Conservation (phyloP, 1,284 basidiomycete genomes). For the Fomitopsis schrenkii region DNA sequence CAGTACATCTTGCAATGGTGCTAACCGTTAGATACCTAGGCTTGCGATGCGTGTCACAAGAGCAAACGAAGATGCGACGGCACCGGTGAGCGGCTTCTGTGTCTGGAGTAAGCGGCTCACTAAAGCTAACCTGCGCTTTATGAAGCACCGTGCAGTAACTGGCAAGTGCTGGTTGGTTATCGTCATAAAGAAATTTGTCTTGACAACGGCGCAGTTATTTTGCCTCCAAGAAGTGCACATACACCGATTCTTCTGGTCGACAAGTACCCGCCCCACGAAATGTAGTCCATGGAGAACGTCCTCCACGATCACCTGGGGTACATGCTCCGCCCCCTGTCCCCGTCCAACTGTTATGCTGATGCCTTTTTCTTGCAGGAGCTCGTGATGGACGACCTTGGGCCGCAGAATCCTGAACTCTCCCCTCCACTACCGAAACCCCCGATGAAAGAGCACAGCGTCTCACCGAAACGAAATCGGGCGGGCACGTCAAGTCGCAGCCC, state of each 20-base stretch:
- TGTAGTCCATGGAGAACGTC: constrained; percentile 10
- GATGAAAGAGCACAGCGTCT: not conserved
- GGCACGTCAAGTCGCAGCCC: not conserved
- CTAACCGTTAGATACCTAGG: constrained; percentile 35
- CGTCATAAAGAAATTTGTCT: not conserved
- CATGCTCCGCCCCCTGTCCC: not conserved
- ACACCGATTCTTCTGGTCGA: constrained; percentile 75
- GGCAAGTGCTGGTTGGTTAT: constrained; percentile 37
- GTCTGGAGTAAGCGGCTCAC: constrained; percentile 9
- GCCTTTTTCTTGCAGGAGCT: not conserved
- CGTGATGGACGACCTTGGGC: not conserved
- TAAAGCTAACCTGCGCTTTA: constrained; percentile 2
- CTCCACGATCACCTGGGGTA: constrained; percentile 13
- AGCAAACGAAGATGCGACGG: constrained; percentile 81
- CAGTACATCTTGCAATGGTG: not conserved
- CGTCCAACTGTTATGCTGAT: not conserved
- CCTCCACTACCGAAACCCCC: not conserved
- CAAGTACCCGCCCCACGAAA: constrained; percentile 64
- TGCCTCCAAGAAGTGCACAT: constrained; percentile 75
- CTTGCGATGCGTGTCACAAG: constrained; percentile 80
- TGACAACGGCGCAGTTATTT: constrained; percentile 50
- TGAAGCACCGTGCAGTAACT: constrained; percentile 76
- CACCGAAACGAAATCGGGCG: not conserved
- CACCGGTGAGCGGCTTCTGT: constrained; percentile 47
- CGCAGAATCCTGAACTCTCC: not conserved